phyloP scores from a whole-genome alignment of 805 yeast species.

The Candida parachauliodes region DNA sequence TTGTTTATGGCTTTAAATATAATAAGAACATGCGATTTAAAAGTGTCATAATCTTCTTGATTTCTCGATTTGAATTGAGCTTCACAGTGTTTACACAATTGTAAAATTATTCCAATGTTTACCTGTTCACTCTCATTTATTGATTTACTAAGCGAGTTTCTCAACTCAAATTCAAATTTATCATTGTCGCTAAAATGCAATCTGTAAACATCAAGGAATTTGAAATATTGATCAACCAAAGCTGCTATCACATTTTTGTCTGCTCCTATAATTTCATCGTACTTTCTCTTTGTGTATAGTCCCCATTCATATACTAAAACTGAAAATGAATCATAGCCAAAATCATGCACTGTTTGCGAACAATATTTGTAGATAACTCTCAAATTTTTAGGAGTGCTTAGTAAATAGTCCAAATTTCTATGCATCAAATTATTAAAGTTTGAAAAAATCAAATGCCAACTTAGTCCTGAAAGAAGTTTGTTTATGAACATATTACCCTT shows the following conservation, averaged over 20 bases:
- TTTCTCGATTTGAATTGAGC: slow-evolving; percentile 19
- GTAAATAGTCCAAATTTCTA: slow-evolving; percentile 18
- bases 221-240: slow-evolving; percentile 14
- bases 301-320: slow-evolving; percentile 27
- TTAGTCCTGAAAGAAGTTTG: slow-evolving; percentile 18
- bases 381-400: slow-evolving; percentile 14
- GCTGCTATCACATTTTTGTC: slow-evolving; percentile 2
- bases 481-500: slow-evolving; percentile 16
- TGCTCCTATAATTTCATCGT: slow-evolving; percentile 9
- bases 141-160: slow-evolving; percentile 22
- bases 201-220: slow-evolving; percentile 11
- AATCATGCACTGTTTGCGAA: slow-evolving; percentile 15
- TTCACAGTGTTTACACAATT: slow-evolving; percentile 32
- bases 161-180: slow-evolving; percentile 27
- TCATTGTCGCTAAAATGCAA: slow-evolving; percentile 15
- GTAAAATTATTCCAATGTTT: slow-evolving; percentile 16
- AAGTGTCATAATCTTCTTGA: slow-evolving; percentile 14
- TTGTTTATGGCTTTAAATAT: slow-evolving; percentile 32
- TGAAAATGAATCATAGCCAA: slow-evolving; percentile 17
- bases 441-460: slow-evolving; percentile 28
- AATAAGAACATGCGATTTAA: slow-evolving; percentile 17
- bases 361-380: slow-evolving; percentile 18
- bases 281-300: slow-evolving; percentile 3
- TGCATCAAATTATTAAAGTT: slow-evolving; percentile 20
- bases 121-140: slow-evolving; percentile 13